A percentile compares a stretch with the other conserved stretches of the same genome.
phyloP scores from a whole-genome alignment of 305 asterid species.

The Solanum chacoense region DNA sequence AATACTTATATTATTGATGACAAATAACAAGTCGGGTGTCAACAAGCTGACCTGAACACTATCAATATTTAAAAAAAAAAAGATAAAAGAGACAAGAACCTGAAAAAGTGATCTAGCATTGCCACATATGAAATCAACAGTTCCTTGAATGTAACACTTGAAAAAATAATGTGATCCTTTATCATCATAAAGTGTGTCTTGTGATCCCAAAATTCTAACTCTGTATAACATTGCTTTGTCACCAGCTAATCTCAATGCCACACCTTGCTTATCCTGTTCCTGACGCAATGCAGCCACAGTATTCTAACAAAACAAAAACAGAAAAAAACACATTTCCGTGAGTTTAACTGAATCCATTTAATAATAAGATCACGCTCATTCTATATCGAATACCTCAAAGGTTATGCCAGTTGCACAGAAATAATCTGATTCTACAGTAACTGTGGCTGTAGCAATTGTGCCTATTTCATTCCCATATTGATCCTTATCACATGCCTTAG shows the following conservation, averaged over 20 bases:
- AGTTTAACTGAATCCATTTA: neutral
- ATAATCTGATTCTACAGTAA: conserved; percentile 43
- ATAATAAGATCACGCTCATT: neutral
- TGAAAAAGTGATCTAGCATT: conserved; percentile 55
- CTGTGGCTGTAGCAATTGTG: conserved; percentile 39
- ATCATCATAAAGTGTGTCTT: conserved; percentile 65
- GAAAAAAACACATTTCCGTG: neutral
- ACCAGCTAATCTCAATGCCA: conserved; percentile 49
- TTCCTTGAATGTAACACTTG: conserved; percentile 58
- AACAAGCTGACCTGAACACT: neutral
- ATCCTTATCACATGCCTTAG: conserved; percentile 37
- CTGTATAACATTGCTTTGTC: conserved; percentile 59
- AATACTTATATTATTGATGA: neutral
- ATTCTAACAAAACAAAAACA: conserved; percentile 23
- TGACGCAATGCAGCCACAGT: conserved; percentile 17
- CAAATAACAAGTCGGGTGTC: neutral
- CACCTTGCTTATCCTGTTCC: conserved; percentile 55
- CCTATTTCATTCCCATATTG: conserved; percentile 18
- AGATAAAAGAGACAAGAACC: conserved; percentile 14
- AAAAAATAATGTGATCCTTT: conserved; percentile 48
- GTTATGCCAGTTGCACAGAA: conserved; percentile 53
- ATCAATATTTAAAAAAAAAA: neutral
- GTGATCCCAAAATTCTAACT: conserved; percentile 58
- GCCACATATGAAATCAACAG: conserved; percentile 71
- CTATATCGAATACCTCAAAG: conserved; percentile 29